These are phyloP conservation scores for Bocquillonia castaneifolia DNA, from an alignment of 441 rosid genomes.

Conservation along the genomic window DNA sequence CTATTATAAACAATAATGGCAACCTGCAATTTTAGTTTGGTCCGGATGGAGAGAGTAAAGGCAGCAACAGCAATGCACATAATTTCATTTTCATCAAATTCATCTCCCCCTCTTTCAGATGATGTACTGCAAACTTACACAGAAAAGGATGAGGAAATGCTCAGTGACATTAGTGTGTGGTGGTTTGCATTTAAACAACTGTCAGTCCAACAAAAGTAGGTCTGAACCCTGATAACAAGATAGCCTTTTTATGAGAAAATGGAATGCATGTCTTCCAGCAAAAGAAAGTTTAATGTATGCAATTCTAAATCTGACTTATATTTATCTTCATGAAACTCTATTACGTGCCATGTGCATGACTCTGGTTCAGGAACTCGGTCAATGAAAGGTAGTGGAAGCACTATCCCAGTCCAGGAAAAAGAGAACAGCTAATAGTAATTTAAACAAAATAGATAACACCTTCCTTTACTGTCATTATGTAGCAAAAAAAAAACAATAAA, in stretches of 20 bases:
- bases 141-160: conserved; percentile 15
- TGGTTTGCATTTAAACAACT: not conserved
- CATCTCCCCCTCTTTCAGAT: conserved; percentile 42
- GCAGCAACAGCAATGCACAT: conserved; percentile 64
- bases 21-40: conserved; percentile 61
- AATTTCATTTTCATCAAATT: conserved; percentile 45
- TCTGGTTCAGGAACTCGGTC: no score
- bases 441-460: not conserved
- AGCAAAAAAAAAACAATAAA: not conserved
- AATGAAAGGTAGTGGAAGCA: conserved; percentile 1
- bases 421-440: not conserved
- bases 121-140: conserved; percentile 40
- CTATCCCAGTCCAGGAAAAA: conserved; percentile 5
- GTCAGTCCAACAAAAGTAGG: conserved; percentile 14
- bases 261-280: not conserved
- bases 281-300: not conserved
- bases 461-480: not conserved
- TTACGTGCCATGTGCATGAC: not conserved
- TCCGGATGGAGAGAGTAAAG: conserved; percentile 61
- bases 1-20: conserved; percentile 14
- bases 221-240: not conserved
- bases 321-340: not conserved
- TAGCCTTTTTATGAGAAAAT: not conserved
- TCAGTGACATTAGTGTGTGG: not conserved
- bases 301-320: not conserved